Conservation (phyloP, 208 protist genomes). For the Giardia muris region DNA sequence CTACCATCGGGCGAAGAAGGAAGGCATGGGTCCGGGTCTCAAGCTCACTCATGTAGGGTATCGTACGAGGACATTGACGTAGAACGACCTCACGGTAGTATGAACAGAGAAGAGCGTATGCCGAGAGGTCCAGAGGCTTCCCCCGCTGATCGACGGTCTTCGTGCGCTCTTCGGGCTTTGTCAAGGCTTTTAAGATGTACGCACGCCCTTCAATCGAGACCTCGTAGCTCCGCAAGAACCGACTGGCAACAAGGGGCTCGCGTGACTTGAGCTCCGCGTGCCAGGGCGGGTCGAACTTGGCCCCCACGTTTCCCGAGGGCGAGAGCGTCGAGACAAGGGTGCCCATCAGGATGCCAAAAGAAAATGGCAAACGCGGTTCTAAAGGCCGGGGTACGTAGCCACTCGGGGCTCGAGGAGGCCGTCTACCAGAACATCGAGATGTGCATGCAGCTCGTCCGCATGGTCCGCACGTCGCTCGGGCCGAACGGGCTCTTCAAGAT, state of each 20-base stretch:
- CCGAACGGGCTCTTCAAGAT: constrained; percentile 72
- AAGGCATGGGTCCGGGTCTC: neutral
- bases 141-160: too few relatives aligned
- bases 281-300: neutral
- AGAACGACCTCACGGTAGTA: neutral
- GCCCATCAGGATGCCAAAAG: neutral
- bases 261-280: neutral
- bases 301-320: neutral
- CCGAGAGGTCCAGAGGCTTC: neutral
- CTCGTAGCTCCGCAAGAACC: neutral
- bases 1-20: neutral
- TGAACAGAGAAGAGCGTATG: neutral
- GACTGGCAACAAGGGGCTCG: neutral
- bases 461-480: constrained; percentile 33
- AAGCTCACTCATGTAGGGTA: neutral
- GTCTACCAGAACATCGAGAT: constrained; percentile 34
- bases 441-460: constrained; percentile 1
- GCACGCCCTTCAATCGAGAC: neutral
- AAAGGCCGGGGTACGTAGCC: constrained; percentile 25
- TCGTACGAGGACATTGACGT: neutral
- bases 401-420: constrained; percentile 26
- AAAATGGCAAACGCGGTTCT: constrained; percentile 29
- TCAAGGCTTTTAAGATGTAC: neutral
- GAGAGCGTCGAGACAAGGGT: neutral
- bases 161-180: neutral